Evolutionary conservation across 148 eudicot species (phyloP), one percentile per base, ranked within the genome.

Genomic region (Rhododendron simsii): DNA sequence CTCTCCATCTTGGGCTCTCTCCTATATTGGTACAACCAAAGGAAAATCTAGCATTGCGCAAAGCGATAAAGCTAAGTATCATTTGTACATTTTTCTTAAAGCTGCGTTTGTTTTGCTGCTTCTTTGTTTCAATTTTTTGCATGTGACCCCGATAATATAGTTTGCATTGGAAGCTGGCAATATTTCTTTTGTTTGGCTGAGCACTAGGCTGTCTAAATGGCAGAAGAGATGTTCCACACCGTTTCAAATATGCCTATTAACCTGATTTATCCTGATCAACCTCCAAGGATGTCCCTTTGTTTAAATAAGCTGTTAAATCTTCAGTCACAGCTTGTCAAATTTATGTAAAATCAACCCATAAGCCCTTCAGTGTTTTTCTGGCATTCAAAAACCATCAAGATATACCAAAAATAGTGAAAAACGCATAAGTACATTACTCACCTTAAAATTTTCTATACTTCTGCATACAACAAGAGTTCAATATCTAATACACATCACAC

Each of bases 1-100:
- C 86, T 89, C 91, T 89, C 91, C 92, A 89, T 26, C 86, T 89
- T 83, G 89, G 88, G 53, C 65, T 85, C 85, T 85, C 73, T 89
- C 87, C 86, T 86, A 50, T 50, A 33, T 28, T 45, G 30, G 28
- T 59, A 47, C 41, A 39, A 87, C 12, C 26, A 15, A 55, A 48
- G 50, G 39, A 26, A 50, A 78, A 82, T 76, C 15, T 18, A 35
- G 57, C 69, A 79, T 33, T 33, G 28, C 35, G 47, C 14, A 48
- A 48, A 10, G 45, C 26, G 48, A 44, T 11, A 15, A 23, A 81
- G 73, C 26, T 26, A 39, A 57, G 77, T 83, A n/a, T 39, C 20
- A 1, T 79, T 47, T 3, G 21, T 16, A 75, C 79, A 2, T 75
- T 35, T 16, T 18, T 39, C 47, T 39, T 37, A 74, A 30, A 37